Percentiles rank a stretch among this genome's conserved stretches.
phyloP scores from a whole-genome alignment of 768 basidiomycete genomes.

The Chiua virens region DNA sequence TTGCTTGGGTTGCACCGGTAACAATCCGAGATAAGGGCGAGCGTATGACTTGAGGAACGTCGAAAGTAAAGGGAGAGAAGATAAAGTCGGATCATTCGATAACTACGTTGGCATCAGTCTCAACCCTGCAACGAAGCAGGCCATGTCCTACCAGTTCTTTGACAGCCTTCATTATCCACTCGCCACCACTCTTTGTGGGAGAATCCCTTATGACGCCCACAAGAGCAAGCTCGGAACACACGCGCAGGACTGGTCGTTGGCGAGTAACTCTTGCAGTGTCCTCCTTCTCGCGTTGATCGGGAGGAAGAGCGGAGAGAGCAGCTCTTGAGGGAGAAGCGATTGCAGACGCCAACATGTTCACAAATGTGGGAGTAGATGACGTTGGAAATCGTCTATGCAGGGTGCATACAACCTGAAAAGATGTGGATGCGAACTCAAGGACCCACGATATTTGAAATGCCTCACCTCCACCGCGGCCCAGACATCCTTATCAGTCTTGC shows the following conservation, averaged over 20 bases:
- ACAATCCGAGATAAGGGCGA: conserved; percentile 82
- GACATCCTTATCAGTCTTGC: conserved; percentile 91
- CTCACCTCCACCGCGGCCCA: conserved; percentile 90
- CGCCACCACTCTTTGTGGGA: conserved; percentile 69
- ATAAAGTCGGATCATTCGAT: conserved; percentile 82
- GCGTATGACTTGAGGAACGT: conserved; percentile 95
- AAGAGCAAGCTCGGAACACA: conserved; percentile 88
- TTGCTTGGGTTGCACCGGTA: conserved; percentile 58
- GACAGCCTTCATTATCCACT: conserved; percentile 86
- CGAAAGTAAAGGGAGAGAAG: conserved; percentile 85
- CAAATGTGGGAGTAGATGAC: conserved; percentile 72
- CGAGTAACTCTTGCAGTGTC: conserved; percentile 74
- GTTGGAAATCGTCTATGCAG: conserved; percentile 86
- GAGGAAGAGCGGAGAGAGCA: conserved; percentile 52
- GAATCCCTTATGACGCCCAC: conserved; percentile 81
- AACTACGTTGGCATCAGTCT: conserved; percentile 48
- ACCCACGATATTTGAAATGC: conserved; percentile 1
- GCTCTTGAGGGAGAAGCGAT: conserved; percentile 61
- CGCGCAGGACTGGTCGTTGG: conserved; percentile 82
- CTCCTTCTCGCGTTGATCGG: conserved; percentile 91
- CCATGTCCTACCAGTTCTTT: conserved; percentile 72
- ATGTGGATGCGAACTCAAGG: conserved; percentile 1
- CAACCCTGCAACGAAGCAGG: conserved; percentile 7
- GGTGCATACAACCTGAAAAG: conserved; percentile 74
- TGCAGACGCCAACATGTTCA: conserved; percentile 56